Percentiles rank a stretch among this genome's conserved stretches.
phyloP scores from a whole-genome alignment of 108 stramenopile genomes.

The Cylindrotheca closterium region DNA sequence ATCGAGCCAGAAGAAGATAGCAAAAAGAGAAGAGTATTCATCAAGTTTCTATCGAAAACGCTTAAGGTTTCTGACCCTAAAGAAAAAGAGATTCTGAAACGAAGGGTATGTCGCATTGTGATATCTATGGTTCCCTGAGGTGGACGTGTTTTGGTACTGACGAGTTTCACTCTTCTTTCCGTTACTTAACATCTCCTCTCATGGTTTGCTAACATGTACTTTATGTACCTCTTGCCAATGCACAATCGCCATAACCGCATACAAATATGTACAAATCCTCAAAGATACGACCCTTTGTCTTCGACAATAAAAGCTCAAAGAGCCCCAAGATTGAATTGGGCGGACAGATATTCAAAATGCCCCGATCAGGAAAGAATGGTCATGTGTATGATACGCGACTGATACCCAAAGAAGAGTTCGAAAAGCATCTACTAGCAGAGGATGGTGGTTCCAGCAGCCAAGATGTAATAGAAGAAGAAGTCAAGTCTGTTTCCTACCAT shows the following conservation, averaged over 20 bases:
- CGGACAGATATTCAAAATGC: slow-evolving; percentile 10
- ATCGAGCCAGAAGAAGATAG: slow-evolving; percentile 38
- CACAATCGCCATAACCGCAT: too few species aligned
- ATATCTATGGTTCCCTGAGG: too few species aligned
- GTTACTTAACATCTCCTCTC: too few species aligned
- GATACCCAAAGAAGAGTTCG: slow-evolving; percentile 1
- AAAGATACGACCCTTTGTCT: slow-evolving; percentile 31
- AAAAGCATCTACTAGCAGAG: too few species aligned
- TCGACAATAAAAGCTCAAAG: slow-evolving; percentile 38
- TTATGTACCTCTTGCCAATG: too few species aligned
- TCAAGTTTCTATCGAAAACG: slow-evolving; percentile 22
- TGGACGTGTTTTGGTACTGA: neutral
- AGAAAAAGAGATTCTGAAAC: slow-evolving; percentile 20
- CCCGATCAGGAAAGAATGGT: slow-evolving; percentile 34
- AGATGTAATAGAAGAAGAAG: too few species aligned
- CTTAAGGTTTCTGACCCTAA: slow-evolving; percentile 21
- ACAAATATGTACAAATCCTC: neutral
- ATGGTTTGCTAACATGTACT: too few species aligned
- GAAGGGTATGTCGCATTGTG: slow-evolving; percentile 11
- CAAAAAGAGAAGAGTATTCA: slow-evolving; percentile 24
- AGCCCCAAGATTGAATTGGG: slow-evolving; percentile 15
- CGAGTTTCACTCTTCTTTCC: too few species aligned
- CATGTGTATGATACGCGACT: too few species aligned
- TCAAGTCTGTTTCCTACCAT: slow-evolving; percentile 8
- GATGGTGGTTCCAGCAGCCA: too few species aligned